Evolutionary conservation across 495 filamentous ascomycete species (phyloP).

Genomic region (Penicillium soppii): DNA sequence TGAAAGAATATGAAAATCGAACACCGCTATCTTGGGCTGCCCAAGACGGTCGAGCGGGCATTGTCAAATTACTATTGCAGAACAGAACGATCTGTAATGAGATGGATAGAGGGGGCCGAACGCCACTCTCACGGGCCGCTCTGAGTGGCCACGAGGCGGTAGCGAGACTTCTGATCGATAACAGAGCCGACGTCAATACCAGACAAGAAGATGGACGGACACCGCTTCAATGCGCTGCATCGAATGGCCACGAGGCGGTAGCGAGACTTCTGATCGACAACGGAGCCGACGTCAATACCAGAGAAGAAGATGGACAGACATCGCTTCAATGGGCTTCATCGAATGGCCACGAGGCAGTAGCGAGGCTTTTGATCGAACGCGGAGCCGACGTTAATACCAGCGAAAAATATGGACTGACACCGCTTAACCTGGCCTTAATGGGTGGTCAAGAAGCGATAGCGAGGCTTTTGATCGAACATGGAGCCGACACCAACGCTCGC

Average conservation of each 20-base stretch:
- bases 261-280: no score
- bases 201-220: background rate
- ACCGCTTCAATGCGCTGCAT: no score
- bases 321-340: background rate
- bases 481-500: background rate
- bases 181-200: background rate
- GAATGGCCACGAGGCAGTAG: background rate
- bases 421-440: background rate
- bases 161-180: background rate
- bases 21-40: slow-evolving; percentile 28
- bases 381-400: background rate
- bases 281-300: no score
- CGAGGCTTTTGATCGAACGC: background rate
- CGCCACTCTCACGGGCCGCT: no score
- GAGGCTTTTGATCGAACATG: background rate
- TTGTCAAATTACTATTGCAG: slow-evolving; percentile 19
- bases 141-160: background rate
- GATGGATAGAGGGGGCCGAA: no score
- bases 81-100: background rate
- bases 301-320: background rate
- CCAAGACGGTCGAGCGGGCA: slow-evolving; percentile 2
- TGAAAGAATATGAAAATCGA: background rate
- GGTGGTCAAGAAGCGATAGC: background rate
- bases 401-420: background rate
- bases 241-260: no score